Evolutionary conservation across 2,329 filamentous ascomycete species (phyloP).

Genomic region (Botrytis fabae): DNA sequence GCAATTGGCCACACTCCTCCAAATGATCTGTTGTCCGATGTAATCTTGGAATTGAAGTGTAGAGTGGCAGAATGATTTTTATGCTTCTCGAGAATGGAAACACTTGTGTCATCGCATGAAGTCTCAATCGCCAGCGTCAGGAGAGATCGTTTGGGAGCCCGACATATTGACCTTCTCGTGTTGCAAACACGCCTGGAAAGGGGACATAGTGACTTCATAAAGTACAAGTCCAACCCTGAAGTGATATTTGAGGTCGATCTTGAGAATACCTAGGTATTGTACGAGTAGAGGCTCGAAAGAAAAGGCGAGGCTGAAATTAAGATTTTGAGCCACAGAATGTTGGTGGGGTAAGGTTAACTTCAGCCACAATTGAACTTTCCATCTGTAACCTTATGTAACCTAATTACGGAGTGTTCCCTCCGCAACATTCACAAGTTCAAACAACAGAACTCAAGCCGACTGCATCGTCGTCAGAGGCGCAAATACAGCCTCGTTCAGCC

Average conservation of each 20-base stretch:
- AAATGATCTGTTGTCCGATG: conserved; percentile 73
- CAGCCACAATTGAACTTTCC: background rate
- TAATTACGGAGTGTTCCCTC: background rate
- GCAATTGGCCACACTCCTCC: conserved; percentile 77
- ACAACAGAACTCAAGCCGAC: background rate
- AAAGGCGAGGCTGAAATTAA: background rate
- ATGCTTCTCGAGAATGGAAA: conserved; percentile 71
- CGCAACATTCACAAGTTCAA: background rate
- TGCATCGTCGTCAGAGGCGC: background rate
- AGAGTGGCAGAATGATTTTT: conserved; percentile 51
- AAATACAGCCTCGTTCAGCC: background rate
- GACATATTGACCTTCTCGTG: background rate
- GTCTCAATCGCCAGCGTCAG: conserved; percentile 75
- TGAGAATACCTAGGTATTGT: background rate
- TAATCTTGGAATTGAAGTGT: conserved; percentile 78
- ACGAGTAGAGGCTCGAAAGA: background rate
- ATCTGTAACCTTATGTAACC: too few species aligned
- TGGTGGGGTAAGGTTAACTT: conserved; percentile 4
- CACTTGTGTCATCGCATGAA: conserved; percentile 90
- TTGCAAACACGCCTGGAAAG: conserved; percentile 31
- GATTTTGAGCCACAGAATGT: background rate
- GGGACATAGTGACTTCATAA: conserved; percentile 39
- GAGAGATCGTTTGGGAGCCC: conserved; percentile 42
- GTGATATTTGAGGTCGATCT: background rate
- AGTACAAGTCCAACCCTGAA: conserved; percentile 24